Evolutionary conservation across 331 rosid genomes (phyloP).

Genomic region (Quercus phellos): DNA sequence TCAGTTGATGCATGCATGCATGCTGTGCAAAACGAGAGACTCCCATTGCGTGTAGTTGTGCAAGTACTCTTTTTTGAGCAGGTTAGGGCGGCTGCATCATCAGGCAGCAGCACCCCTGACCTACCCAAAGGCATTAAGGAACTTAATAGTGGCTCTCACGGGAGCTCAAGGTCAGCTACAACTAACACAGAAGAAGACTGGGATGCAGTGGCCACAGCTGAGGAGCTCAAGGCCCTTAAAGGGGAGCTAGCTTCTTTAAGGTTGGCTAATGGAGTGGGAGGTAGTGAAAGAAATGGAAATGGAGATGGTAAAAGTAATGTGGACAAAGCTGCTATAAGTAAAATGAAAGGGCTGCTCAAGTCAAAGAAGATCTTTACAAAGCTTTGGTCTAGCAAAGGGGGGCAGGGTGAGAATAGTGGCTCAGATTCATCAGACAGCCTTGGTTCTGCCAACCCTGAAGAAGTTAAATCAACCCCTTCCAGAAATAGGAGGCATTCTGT

Average conservation of each 20-base stretch:
- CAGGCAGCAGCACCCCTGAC: slow-evolving; percentile 96
- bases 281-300: slow-evolving; percentile 50
- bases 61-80: slow-evolving; percentile 96
- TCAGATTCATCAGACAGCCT: slow-evolving; percentile 87
- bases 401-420: slow-evolving; percentile 79
- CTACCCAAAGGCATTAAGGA: slow-evolving; percentile 66
- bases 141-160: slow-evolving; percentile 54
- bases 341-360: slow-evolving; percentile 78
- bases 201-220: slow-evolving; percentile 69
- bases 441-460: slow-evolving; percentile 84
- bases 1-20: slow-evolving; percentile 94
- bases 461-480: slow-evolving; percentile 81
- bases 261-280: slow-evolving; percentile 50
- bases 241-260: slow-evolving; percentile 86
- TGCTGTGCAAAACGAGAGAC: slow-evolving; percentile 92
- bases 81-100: slow-evolving; percentile 65
- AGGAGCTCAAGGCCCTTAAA: slow-evolving; percentile 82
- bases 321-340: slow-evolving; percentile 72
- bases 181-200: slow-evolving; percentile 74
- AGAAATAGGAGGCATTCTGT: slow-evolving; percentile 93
- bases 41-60: slow-evolving; percentile 87
- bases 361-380: slow-evolving; percentile 74
- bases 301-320: slow-evolving; percentile 46
- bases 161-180: slow-evolving; percentile 91
- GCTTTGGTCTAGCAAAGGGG: slow-evolving; percentile 80